Percentiles rank a stretch among this genome's conserved stretches.
Conservation (phyloP, 2,329 filamentous ascomycete species). For the Aspergillus fructus region DNA sequence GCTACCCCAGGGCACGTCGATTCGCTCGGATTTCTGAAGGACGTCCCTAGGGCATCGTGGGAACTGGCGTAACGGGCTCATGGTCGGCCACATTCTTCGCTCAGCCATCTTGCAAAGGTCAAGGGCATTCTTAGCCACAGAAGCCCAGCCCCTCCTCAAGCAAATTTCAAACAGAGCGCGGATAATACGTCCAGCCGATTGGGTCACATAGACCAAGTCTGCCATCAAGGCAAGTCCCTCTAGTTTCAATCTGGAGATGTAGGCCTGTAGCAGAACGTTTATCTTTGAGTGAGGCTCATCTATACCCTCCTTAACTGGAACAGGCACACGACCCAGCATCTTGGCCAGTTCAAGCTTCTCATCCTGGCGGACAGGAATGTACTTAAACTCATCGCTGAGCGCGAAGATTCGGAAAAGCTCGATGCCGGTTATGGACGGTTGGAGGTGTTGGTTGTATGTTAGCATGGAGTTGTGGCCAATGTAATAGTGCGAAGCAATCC, state of each 20-base stretch:
- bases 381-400: constrained; percentile 97
- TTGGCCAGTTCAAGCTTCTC: constrained; percentile 97
- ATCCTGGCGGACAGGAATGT: constrained; percentile 94
- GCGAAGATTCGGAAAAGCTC: constrained; percentile 97
- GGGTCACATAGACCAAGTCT: constrained; percentile 97
- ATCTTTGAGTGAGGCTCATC: constrained; percentile 98
- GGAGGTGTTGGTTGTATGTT: constrained; percentile 93
- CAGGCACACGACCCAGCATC: constrained; percentile 81
- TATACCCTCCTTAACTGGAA: constrained; percentile 95
- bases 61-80: constrained; percentile 94
- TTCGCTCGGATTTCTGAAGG: constrained; percentile 86
- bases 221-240: constrained; percentile 96
- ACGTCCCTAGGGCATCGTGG: constrained; percentile 78
- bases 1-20: constrained; percentile 87
- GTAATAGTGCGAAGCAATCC: constrained; percentile 97
- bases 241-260: constrained; percentile 90
- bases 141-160: constrained; percentile 95
- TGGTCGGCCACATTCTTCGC: constrained; percentile 99
- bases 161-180: constrained; percentile 95
- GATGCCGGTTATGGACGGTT: constrained; percentile 87
- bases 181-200: constrained; percentile 93
- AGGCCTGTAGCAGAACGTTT: constrained; percentile 94
- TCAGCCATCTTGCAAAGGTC: constrained; percentile 99
- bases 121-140: constrained; percentile 85
- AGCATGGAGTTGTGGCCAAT: constrained; percentile 96